These are phyloP conservation scores for Buddleja alternifolia DNA, from an alignment of 257 asterid genomes.

Conservation along the genomic window DNA sequence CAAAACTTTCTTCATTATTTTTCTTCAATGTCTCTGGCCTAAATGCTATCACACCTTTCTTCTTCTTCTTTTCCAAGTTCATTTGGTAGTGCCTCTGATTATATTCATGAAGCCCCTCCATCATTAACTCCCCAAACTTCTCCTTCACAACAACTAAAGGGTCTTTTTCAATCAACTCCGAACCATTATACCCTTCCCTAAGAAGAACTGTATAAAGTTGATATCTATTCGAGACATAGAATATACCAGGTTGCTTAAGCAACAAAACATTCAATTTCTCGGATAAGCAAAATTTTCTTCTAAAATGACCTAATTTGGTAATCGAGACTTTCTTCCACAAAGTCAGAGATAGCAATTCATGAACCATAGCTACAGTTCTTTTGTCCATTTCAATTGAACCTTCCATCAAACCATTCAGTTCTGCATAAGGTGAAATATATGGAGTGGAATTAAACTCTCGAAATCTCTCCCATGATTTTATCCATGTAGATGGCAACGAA, in stretches of 20 bases:
- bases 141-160: slow-evolving; percentile 85
- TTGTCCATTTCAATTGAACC: slow-evolving; percentile 76
- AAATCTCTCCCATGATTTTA: slow-evolving; percentile 79
- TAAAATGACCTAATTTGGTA: slow-evolving; percentile 70
- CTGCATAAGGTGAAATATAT: slow-evolving; percentile 73
- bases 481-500: slow-evolving; percentile 71
- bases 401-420: slow-evolving; percentile 40
- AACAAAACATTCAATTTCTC: slow-evolving; percentile 70
- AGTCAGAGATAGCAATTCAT: slow-evolving; percentile 75
- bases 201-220: slow-evolving; percentile 77
- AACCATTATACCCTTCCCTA: slow-evolving; percentile 74
- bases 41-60: slow-evolving; percentile 45
- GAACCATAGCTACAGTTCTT: slow-evolving; percentile 70
- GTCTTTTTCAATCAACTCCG: slow-evolving; percentile 75
- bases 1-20: slow-evolving; percentile 29
- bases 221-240: slow-evolving; percentile 78
- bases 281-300: slow-evolving; percentile 73
- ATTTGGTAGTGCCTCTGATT: slow-evolving; percentile 65
- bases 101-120: slow-evolving; percentile 85
- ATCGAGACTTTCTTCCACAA: slow-evolving; percentile 85
- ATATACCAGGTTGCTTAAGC: slow-evolving; percentile 87
- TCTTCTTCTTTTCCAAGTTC: slow-evolving; percentile 77
- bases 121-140: slow-evolving; percentile 87
- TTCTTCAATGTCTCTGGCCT: slow-evolving; percentile 40
- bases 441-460: slow-evolving; percentile 76